Evolutionary conservation across 352 stramenopile genomes (phyloP).

Genomic region (Phytophthora foliorum): DNA sequence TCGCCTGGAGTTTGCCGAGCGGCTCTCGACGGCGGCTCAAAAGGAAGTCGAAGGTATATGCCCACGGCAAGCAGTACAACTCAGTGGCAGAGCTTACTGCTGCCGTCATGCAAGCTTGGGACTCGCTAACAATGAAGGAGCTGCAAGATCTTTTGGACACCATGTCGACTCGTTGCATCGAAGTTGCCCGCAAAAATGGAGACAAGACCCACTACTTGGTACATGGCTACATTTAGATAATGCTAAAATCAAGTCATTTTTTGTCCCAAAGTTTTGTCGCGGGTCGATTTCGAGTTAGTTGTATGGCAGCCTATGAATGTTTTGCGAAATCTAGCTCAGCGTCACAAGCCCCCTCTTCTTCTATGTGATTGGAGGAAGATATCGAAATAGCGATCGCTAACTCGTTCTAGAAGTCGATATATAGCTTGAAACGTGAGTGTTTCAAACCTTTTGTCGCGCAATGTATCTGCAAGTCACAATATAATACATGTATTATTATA

Average conservation of each 20-base stretch:
- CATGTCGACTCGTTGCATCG: slow-evolving; percentile 1
- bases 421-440: too few relatives aligned
- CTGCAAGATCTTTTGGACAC: not conserved
- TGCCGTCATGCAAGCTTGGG: slow-evolving; percentile 1
- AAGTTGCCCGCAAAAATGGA: not conserved
- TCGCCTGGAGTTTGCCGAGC: slow-evolving; percentile 14
- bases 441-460: too few relatives aligned
- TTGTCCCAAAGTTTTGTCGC: slow-evolving; percentile 7
- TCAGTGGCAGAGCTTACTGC: slow-evolving; percentile 3
- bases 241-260: slow-evolving; percentile 6
- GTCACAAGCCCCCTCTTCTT: too few relatives aligned
- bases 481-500: too few relatives aligned
- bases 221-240: not conserved
- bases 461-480: too few relatives aligned
- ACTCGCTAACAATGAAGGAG: too few relatives aligned
- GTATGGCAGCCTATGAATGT: too few relatives aligned
- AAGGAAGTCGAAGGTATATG: slow-evolving; percentile 7
- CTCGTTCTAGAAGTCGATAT: too few relatives aligned
- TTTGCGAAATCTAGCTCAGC: too few relatives aligned
- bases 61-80: slow-evolving; percentile 12
- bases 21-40: slow-evolving; percentile 1
- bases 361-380: too few relatives aligned
- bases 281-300: too few relatives aligned
- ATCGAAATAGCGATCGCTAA: too few relatives aligned
- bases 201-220: slow-evolving; percentile 1